Conservation (phyloP, 2,329 filamentous ascomycete genomes). For the Curvularia sp. region DNA sequence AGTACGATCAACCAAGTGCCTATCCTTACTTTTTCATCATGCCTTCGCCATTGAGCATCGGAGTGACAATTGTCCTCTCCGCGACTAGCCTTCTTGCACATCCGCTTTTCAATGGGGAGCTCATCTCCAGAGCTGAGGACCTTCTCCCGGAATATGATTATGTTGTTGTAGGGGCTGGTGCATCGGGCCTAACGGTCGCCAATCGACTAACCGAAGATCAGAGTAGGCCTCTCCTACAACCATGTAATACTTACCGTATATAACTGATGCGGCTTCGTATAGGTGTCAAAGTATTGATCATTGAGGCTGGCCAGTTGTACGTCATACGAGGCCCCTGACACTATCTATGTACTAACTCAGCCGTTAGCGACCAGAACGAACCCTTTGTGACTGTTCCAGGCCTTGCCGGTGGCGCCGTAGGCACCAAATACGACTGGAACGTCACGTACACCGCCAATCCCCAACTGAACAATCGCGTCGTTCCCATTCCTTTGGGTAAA, state of each 20-base stretch:
- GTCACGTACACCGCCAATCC: conserved; percentile 25
- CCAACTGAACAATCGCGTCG: conserved; percentile 21
- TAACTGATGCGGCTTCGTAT: background rate
- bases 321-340: background rate
- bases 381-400: conserved; percentile 35
- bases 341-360: conserved; percentile 10
- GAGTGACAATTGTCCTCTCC: conserved; percentile 23
- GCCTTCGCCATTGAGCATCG: conserved; percentile 18
- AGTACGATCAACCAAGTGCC: background rate
- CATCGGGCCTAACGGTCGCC: conserved; percentile 39
- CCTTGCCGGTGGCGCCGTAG: conserved; percentile 33
- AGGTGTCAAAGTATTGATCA: conserved; percentile 33
- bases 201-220: conserved; percentile 38
- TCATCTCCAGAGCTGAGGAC: conserved; percentile 21
- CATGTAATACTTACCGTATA: background rate
- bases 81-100: conserved; percentile 23
- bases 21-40: conserved; percentile 3
- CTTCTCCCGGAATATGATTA: conserved; percentile 36
- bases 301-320: conserved; percentile 37
- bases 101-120: conserved; percentile 25
- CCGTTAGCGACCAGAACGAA: conserved; percentile 30
- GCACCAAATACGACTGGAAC: conserved; percentile 41
- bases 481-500: conserved; percentile 28
- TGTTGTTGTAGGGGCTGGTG: conserved; percentile 38
- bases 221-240: conserved; percentile 12